Percentiles rank a stretch among this genome's conserved stretches.
phyloP scores from a whole-genome alignment of 352 stramenopile genomes.

The Phytophthora sp. region DNA sequence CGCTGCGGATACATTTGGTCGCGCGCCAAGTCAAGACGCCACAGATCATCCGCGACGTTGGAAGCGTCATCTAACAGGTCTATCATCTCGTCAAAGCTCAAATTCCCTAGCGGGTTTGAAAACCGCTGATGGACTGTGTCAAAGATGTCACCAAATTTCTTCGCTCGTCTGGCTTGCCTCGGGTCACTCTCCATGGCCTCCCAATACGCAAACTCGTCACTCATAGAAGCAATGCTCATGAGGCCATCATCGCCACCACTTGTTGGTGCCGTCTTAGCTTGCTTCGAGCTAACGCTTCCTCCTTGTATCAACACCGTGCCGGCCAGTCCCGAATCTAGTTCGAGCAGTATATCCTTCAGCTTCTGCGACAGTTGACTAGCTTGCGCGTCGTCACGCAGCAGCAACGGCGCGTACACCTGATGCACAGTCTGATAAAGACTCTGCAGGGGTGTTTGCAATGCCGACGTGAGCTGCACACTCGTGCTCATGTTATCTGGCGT shows the following conservation, averaged over 20 bases:
- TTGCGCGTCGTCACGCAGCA: slow-evolving; percentile 59
- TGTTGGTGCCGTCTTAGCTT: slow-evolving; percentile 9
- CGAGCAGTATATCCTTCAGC: slow-evolving; percentile 78
- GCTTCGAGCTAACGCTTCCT: slow-evolving; percentile 19
- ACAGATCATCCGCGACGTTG: slow-evolving; percentile 91
- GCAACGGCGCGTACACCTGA: slow-evolving; percentile 81
- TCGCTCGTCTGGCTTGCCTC: slow-evolving; percentile 62
- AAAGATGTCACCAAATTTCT: slow-evolving; percentile 82
- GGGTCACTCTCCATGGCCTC: slow-evolving; percentile 52
- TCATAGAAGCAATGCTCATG: slow-evolving; percentile 82
- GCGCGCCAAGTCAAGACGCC: slow-evolving; percentile 71
- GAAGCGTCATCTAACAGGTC: slow-evolving; percentile 89
- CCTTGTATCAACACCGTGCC: slow-evolving; percentile 44
- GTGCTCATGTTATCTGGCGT: slow-evolving; percentile 74
- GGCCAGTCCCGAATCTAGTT: slow-evolving; percentile 74
- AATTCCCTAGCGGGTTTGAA: slow-evolving; percentile 47
- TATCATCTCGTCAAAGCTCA: slow-evolving; percentile 79
- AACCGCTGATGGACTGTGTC: slow-evolving; percentile 88
- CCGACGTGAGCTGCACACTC: slow-evolving; percentile 74
- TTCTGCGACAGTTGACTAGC: slow-evolving; percentile 70
- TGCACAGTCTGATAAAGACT: slow-evolving; percentile 85
- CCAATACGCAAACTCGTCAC: slow-evolving; percentile 92
- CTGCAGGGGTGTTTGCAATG: slow-evolving; percentile 70
- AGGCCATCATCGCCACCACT: slow-evolving; percentile 49
- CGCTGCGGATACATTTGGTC: slow-evolving; percentile 82